phyloP scores from a whole-genome alignment of 2,329 filamentous ascomycete species.

The Alternaria angustiovoidea region DNA sequence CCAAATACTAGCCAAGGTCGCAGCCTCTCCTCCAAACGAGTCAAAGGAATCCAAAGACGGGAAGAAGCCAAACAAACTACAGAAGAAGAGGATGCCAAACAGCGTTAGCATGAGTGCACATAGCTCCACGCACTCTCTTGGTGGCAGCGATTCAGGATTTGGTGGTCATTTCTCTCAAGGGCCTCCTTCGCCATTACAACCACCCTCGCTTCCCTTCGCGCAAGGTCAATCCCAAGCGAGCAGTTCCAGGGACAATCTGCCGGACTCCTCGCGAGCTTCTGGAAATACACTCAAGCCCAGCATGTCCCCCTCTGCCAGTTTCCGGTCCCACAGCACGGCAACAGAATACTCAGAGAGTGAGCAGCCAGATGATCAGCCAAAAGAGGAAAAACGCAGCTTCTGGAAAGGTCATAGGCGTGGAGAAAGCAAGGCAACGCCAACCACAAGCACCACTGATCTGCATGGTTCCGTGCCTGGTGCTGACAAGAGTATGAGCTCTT shows the following conservation, averaged over 20 bases:
- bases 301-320: constrained; percentile 77
- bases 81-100: constrained; percentile 79
- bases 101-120: constrained; percentile 86
- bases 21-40: constrained; percentile 69
- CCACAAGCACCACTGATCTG: constrained; percentile 47
- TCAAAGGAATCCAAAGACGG: constrained; percentile 43
- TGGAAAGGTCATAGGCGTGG: constrained; percentile 69
- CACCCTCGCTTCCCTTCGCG: constrained; percentile 40
- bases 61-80: constrained; percentile 86
- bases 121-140: constrained; percentile 84
- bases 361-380: constrained; percentile 67
- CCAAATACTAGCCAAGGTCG: constrained; percentile 46
- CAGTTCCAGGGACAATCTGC: constrained; percentile 38
- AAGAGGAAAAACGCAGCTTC: constrained; percentile 69
- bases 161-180: constrained; percentile 22
- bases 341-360: constrained; percentile 87
- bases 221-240: constrained; percentile 37
- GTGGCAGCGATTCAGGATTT: constrained; percentile 41
- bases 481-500: constrained; percentile 52
- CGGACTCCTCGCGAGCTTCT: constrained; percentile 56
- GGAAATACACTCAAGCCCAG: constrained; percentile 67
- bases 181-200: constrained; percentile 45
- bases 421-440: constrained; percentile 47
- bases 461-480: constrained; percentile 48
- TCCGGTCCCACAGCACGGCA: constrained; percentile 72